A percentile compares a stretch with the other conserved stretches of the same genome.
Evolutionary conservation across 1,284 basidiomycete species (phyloP).

Genomic region (Termitomyces sp.): DNA sequence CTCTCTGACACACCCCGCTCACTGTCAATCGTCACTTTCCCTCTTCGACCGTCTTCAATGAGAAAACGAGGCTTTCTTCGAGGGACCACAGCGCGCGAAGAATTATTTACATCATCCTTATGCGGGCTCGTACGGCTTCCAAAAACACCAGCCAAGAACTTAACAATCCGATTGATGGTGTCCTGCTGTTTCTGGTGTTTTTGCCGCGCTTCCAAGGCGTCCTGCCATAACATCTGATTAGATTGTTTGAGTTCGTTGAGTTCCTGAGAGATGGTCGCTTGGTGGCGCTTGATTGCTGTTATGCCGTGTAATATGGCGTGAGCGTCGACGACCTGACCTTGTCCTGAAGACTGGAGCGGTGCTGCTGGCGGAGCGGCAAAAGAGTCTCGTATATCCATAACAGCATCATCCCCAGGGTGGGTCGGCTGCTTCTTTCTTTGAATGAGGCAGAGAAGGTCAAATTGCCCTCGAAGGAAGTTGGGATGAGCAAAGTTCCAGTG

Average conservation of each 20-base stretch:
- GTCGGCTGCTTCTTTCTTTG: constrained; percentile 45
- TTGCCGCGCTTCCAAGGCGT: constrained; percentile 76
- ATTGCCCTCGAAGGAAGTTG: constrained; percentile 86
- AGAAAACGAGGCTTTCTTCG: constrained; percentile 53
- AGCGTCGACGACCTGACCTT: constrained; percentile 65
- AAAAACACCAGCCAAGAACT: constrained; percentile 92
- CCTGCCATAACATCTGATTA: constrained; percentile 91
- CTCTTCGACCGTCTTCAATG: constrained; percentile 54
- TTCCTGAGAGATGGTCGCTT: constrained; percentile 84
- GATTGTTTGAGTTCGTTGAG: constrained; percentile 84
- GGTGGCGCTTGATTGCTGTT: constrained; percentile 86
- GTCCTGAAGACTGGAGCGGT: constrained; percentile 32
- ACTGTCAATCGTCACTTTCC: constrained; percentile 32
- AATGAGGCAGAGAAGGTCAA: constrained; percentile 87
- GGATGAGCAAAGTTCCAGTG: constrained; percentile 93
- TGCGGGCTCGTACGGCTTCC: constrained; percentile 42
- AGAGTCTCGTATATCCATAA: constrained; percentile 26
- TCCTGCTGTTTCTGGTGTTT: constrained; percentile 91
- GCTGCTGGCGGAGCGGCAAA: constrained; percentile 15
- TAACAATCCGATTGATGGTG: constrained; percentile 94
- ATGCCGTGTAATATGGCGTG: constrained; percentile 80
- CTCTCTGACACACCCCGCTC: constrained; percentile 17
- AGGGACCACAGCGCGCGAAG: constrained; percentile 43
- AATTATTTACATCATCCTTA: constrained; percentile 37
- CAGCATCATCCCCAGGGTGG: constrained; percentile 25